These are phyloP conservation scores for Dimocarpus longan DNA, from an alignment of 345 rosid genomes.

Conservation along the genomic window DNA sequence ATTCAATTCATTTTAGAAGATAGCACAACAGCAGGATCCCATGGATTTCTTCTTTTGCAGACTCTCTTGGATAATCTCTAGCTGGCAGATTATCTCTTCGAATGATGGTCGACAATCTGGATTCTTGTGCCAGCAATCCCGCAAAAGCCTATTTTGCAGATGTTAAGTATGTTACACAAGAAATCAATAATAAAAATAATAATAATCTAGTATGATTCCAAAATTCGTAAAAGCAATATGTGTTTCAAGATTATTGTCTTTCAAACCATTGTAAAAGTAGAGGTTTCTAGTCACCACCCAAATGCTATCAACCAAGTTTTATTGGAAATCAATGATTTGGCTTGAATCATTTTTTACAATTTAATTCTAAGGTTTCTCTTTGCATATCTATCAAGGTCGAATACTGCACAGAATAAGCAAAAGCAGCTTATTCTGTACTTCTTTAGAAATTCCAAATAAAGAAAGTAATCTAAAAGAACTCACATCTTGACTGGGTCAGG, in stretches of 20 bases:
- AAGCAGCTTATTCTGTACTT: background rate
- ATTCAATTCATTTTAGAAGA: conserved; percentile 30
- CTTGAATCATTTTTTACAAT: background rate
- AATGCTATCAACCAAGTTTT: background rate
- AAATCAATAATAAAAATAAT: background rate
- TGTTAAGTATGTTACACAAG: background rate
- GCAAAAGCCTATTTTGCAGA: conserved; percentile 48
- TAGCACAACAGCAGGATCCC: conserved; percentile 33
- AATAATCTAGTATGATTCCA: background rate
- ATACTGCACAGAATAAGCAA: background rate
- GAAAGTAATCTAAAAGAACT: conserved; percentile 23
- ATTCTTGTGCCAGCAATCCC: conserved; percentile 68
- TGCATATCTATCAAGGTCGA: background rate
- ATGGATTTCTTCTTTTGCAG: conserved; percentile 10
- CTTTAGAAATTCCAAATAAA: conserved; percentile 3
- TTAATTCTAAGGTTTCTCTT: background rate
- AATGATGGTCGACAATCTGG: conserved; percentile 65
- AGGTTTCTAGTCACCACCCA: background rate
- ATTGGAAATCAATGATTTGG: background rate
- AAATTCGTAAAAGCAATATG: background rate
- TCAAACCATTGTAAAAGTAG: background rate
- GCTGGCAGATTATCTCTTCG: conserved; percentile 53
- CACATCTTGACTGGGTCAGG: conserved; percentile 55
- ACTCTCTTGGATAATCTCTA: conserved; percentile 49
- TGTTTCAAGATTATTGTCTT: background rate